Percentiles rank a stretch among this genome's conserved stretches.
These are phyloP conservation scores for Ascochyta pisi DNA, from an alignment of 2,329 filamentous ascomycete genomes.

Conservation along the genomic window DNA sequence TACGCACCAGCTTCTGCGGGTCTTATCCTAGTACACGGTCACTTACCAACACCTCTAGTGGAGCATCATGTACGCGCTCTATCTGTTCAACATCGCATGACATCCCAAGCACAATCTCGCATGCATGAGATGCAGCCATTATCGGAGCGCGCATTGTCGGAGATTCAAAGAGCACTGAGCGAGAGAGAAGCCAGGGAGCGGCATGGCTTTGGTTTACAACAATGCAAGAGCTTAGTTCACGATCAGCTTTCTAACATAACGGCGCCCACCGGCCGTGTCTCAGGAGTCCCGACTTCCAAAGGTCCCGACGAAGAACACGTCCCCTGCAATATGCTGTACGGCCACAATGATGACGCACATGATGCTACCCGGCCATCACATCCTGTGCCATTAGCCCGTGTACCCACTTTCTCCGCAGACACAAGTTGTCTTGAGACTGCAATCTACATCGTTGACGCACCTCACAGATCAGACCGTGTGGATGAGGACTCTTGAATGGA, in stretches of 20 bases:
- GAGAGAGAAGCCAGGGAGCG: background rate
- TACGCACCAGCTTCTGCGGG: background rate
- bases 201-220: no score
- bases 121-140: background rate
- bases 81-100: background rate
- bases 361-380: background rate
- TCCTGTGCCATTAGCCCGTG: background rate
- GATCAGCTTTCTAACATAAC: constrained; percentile 21
- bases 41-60: constrained; percentile 9
- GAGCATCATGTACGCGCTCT: background rate
- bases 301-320: background rate
- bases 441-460: background rate
- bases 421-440: background rate
- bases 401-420: background rate
- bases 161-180: background rate
- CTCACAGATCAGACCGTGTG: background rate
- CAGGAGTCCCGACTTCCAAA: constrained; percentile 2
- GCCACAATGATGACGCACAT: background rate
- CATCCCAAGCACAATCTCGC: background rate
- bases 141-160: background rate
- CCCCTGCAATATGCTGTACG: background rate
- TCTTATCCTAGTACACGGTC: constrained; percentile 17
- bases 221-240: background rate
- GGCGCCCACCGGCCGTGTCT: constrained; percentile 11
- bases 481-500: background rate